Evolutionary conservation across 106 monocot species (phyloP).

Genomic region (Hemerocallis citrina): DNA sequence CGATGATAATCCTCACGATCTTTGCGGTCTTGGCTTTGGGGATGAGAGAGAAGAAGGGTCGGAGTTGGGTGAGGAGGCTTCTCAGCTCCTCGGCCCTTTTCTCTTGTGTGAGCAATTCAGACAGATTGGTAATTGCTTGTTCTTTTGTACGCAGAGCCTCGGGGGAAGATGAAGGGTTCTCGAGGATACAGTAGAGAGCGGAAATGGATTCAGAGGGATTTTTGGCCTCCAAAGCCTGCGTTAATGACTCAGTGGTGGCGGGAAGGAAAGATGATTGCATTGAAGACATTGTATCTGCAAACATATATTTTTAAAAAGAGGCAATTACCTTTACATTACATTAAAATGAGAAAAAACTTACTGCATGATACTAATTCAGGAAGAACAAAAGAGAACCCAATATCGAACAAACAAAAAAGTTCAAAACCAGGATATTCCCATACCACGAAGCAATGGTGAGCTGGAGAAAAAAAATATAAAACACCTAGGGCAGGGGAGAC

Average conservation of each 20-base stretch:
- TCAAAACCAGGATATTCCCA: too few relatives aligned
- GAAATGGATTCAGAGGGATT: conserved; percentile 54
- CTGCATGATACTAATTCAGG: too few relatives aligned
- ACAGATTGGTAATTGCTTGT: conserved; percentile 66
- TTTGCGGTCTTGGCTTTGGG: conserved; percentile 93
- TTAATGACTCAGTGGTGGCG: conserved; percentile 73
- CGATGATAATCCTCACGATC: conserved; percentile 70
- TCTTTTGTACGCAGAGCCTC: conserved; percentile 83
- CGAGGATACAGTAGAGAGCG: conserved; percentile 55
- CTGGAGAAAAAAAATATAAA: too few relatives aligned
- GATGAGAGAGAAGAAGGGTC: conserved; percentile 66
- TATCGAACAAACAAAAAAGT: too few relatives aligned
- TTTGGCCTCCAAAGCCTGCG: conserved; percentile 67
- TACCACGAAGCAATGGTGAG: too few relatives aligned
- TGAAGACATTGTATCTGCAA: conserved; percentile 22
- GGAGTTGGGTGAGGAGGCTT: conserved; percentile 65
- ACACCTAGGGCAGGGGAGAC: too few relatives aligned
- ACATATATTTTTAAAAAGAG: too few relatives aligned
- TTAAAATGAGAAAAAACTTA: too few relatives aligned
- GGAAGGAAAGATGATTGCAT: conserved; percentile 70
- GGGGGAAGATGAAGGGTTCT: conserved; percentile 66
- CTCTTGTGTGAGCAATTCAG: conserved; percentile 71
- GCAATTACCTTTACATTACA: too few relatives aligned
- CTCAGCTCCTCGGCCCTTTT: conserved; percentile 63
- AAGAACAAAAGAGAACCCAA: too few relatives aligned